Base-by-base conservation (phyloP, 2,329 filamentous ascomycete species). In the Neofusicoccum parvum region DNA sequence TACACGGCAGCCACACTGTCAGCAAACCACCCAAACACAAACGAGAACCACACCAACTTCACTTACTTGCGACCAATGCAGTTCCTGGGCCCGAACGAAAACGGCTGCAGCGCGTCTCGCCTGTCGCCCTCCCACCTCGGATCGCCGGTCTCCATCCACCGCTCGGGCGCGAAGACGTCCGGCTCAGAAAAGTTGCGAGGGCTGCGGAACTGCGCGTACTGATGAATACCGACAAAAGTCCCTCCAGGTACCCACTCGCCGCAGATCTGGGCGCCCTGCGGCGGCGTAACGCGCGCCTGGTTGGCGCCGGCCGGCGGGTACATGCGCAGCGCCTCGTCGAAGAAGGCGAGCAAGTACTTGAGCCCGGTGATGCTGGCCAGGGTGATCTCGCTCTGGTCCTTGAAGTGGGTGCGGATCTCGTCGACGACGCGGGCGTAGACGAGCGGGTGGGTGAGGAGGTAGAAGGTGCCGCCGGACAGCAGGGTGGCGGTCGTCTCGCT, bases 401-500 rank as follows among this genome's bases (percentile, higher is more conserved):
- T 11, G 60, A 76, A 76, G 0, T 70, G 48, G 5, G 62, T 58
- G 6, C 76, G 71, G 20, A 77, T 69, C 65, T 76, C 77, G 0
- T 71, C 60, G 23, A 65, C 67, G 1, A 79, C 53, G 34, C 72
- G 72, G 14, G 68, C 53, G 70, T 77, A 69, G 4, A 64, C 67
- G 0, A 68, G 68, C 1, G 72, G 67, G 34, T 64, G 67, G n/a
- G 46, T 62, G 7, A 79, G 67, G 0, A 80, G 70, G 14, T 73
- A 65, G 62, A 71, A 82, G 0, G 75, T 79, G 3, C 75, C 51
- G 4, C 79, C 80, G 11, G 72, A 74, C 1, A 82, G 69, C 11
- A 78, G 54, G 0, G 76, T 80, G 0, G 81, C 80, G 0, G 79
- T 79, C 0, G 81, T 82, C 66, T 83, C 81, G 17, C 76, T 78